Evolutionary conservation across 805 yeast genomes (phyloP), one percentile per base, ranked within the genome.

Genomic region (Schwanniomyces vanrijiae): DNA sequence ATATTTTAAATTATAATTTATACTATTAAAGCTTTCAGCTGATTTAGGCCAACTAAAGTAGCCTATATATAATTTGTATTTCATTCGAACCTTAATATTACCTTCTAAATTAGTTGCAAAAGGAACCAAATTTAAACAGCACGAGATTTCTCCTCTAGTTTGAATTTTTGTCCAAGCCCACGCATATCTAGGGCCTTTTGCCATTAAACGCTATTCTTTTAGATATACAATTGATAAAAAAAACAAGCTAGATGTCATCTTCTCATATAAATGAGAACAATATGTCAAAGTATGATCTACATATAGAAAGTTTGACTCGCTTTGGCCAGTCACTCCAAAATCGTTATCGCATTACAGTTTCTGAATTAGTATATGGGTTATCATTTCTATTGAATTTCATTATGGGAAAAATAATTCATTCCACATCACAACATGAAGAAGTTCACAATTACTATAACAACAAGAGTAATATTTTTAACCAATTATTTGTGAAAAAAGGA

Each of bases 401-500:
- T 0, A 42, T 77, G 29, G 89, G 88, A 0, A 82, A 82, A 48
- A 26, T 82, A 11, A 67, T 80, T 14, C 76, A 75, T 54, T 49
- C 60, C 20, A 55, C 68, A 21, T 69, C 83, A 5, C 78, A 77
- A 16, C 48, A 60, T 14, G 82, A 76, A 43, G 75, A 72, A 48
- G 71, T 77, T 24, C 63, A 72, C 65, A 72, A 76, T 53, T 78
- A 76, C 64, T 78, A 73, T 63, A 77, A 79, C 43, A 72, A 82
- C 46, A 90, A 88, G 66, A 75, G 78, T 43, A 90, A 89, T 60
- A 26, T 90, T 14, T 60, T 91, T 50, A 92, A 92, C 64, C 76
- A 76, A 18, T 40, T 77, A 5, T 88, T 94, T 61, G 97, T 92
- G 33, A 94, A 92, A 58, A 77, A 76, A 21, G 98, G 97, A 2